Conservation (phyloP, 495 filamentous ascomycete genomes). For the Opeltia flavorubescens region DNA sequence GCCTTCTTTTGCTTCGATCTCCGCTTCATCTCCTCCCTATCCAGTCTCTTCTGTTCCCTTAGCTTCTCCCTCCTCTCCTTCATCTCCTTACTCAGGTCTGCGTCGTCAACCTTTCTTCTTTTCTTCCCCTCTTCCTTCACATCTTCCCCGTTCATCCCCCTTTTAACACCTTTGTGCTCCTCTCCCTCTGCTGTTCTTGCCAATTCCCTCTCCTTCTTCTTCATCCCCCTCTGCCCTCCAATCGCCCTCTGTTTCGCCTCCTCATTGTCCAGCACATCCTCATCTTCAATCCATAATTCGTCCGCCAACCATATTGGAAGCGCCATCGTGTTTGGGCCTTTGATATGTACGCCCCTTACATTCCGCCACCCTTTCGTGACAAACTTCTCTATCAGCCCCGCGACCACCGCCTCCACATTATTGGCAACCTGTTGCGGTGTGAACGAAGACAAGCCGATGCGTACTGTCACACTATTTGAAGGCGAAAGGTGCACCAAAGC, state of each 20-base stretch:
- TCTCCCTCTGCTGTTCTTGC: too few relatives aligned
- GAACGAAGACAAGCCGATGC: conserved; percentile 58
- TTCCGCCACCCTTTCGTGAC: conserved; percentile 75
- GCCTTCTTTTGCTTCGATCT: background rate
- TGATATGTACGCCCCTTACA: conserved; percentile 72
- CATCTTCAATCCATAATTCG: conserved; percentile 77
- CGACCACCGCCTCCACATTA: conserved; percentile 61
- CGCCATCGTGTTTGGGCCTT: conserved; percentile 70
- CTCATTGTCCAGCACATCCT: conserved; percentile 54
- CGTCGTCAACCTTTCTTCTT: conserved; percentile 26
- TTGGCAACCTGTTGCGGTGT: conserved; percentile 58
- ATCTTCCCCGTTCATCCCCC: conserved; percentile 31
- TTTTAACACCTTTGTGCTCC: conserved; percentile 30
- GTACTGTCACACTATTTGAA: conserved; percentile 47
- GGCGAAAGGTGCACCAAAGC: conserved; percentile 64
- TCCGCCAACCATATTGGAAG: conserved; percentile 84
- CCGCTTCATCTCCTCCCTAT: conserved; percentile 8
- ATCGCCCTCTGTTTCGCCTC: conserved; percentile 22
- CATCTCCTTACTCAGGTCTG: conserved; percentile 31
- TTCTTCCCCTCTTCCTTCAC: conserved; percentile 33
- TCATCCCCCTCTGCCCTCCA: conserved; percentile 44
- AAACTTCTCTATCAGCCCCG: conserved; percentile 56
- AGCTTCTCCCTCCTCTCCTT: conserved; percentile 45
- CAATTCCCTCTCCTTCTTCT: conserved; percentile 43
- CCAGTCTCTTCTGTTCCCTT: conserved; percentile 37